phyloP scores from a whole-genome alignment of 768 basidiomycete species.

The Xerocomus potaroensis region DNA sequence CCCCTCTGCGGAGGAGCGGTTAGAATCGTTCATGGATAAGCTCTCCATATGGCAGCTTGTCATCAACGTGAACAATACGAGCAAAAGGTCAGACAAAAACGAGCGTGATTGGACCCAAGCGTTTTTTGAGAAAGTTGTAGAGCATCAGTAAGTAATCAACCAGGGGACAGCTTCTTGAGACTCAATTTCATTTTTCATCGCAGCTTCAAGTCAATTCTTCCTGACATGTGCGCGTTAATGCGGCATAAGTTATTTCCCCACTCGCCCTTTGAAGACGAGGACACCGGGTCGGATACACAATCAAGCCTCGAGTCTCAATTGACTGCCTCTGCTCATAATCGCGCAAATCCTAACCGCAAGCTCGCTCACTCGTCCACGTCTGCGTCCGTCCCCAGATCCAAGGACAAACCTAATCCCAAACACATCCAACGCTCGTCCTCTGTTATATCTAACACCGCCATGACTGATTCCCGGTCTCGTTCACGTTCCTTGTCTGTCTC shows the following conservation, averaged over 20 bases:
- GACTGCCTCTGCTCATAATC: neutral
- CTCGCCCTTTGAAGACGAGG: constrained; percentile 55
- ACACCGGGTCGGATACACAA: constrained; percentile 10
- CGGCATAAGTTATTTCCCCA: constrained; percentile 63
- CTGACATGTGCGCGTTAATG: constrained; percentile 53
- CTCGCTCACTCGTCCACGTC: constrained; percentile 11
- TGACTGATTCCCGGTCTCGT: constrained; percentile 37
- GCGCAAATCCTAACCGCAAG: constrained; percentile 10
- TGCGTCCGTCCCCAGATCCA: constrained; percentile 6
- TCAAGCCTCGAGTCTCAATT: constrained; percentile 11
- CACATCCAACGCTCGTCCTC: constrained; percentile 25
- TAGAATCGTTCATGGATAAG: constrained; percentile 77
- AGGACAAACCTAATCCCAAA: constrained; percentile 6
- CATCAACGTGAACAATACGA: constrained; percentile 35
- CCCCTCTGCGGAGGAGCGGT: constrained; percentile 41
- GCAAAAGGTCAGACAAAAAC: constrained; percentile 16
- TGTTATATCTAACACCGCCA: constrained; percentile 11
- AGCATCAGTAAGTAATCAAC: constrained; percentile 47
- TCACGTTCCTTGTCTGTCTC: constrained; percentile 67
- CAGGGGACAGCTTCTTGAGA: neutral
- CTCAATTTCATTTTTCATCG: neutral
- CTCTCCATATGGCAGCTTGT: constrained; percentile 73
- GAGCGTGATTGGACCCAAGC: constrained; percentile 70
- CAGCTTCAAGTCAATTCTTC: constrained; percentile 55
- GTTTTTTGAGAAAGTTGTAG: constrained; percentile 66